A percentile compares a stretch with the other conserved stretches of the same genome.
These are phyloP conservation scores for Aegilops umbellulata DNA, from an alignment of 176 grass and related monocot genomes.

Conservation along the genomic window DNA sequence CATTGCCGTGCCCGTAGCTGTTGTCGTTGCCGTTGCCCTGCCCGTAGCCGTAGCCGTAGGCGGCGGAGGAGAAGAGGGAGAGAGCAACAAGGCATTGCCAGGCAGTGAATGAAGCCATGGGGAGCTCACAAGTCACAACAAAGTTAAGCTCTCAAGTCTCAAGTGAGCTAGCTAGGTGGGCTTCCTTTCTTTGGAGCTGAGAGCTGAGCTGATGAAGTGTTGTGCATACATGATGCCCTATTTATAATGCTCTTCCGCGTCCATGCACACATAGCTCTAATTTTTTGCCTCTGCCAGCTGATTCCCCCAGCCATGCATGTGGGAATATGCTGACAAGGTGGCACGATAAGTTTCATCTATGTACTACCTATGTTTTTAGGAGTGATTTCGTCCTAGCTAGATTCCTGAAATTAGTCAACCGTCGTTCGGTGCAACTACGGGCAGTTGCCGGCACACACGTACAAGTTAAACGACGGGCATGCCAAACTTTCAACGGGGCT, in stretches of 20 bases:
- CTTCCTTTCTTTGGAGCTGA: not conserved
- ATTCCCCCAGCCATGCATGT: too few species aligned
- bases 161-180: not conserved
- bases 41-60: not conserved
- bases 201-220: not conserved
- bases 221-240: not conserved
- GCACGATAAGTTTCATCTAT: too few species aligned
- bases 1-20: too few species aligned
- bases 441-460: not conserved
- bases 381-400: not conserved
- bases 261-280: not conserved
- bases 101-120: not conserved
- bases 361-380: too few species aligned
- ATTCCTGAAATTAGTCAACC: not conserved
- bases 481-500: not conserved
- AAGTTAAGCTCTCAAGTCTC: too few species aligned
- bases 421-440: not conserved
- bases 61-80: conserved; percentile 21
- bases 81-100: conserved; percentile 34
- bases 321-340: not conserved
- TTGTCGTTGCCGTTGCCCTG: too few species aligned
- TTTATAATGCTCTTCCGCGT: not conserved
- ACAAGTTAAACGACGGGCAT: not conserved
- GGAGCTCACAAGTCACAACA: not conserved
- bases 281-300: too few species aligned